Conservation (phyloP, 768 basidiomycete species). For the Cyclocybe cylindracea region DNA sequence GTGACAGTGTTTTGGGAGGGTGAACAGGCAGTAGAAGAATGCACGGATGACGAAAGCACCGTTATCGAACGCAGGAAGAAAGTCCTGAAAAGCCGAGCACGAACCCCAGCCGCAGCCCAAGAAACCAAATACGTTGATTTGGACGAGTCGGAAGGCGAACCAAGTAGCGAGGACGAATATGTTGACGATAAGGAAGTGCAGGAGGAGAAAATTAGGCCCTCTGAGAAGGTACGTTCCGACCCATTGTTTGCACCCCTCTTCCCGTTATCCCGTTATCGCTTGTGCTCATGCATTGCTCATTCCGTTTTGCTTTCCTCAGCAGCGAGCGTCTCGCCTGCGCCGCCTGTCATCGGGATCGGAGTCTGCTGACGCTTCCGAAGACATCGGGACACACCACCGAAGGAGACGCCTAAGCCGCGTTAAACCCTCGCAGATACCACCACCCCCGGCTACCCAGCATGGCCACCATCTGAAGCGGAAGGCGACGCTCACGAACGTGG, state of each 20-base stretch:
- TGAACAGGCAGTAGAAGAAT: constrained; percentile 54
- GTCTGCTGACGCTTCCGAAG: constrained; percentile 36
- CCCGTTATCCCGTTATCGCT: neutral
- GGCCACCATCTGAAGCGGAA: constrained; percentile 54
- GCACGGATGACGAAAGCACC: constrained; percentile 25
- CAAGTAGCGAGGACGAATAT: constrained; percentile 73
- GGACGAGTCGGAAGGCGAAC: constrained; percentile 51
- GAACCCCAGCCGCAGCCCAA: constrained; percentile 4
- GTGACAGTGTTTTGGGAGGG: constrained; percentile 75
- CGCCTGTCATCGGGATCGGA: constrained; percentile 37
- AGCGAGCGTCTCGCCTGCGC: constrained; percentile 43
- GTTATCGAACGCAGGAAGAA: constrained; percentile 31
- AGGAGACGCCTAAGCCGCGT: constrained; percentile 28
- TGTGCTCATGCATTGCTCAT: neutral
- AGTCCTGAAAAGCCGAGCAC: constrained; percentile 23
- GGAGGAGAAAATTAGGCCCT: constrained; percentile 32
- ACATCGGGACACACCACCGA: constrained; percentile 17
- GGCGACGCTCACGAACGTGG: constrained; percentile 31
- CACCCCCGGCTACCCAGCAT: constrained; percentile 22
- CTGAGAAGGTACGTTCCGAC: constrained; percentile 42
- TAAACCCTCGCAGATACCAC: constrained; percentile 29
- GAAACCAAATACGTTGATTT: constrained; percentile 15
- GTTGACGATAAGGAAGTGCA: constrained; percentile 44
- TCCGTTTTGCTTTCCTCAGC: neutral
- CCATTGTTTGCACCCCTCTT: constrained; percentile 9